Conservation (phyloP, 1,284 basidiomycete genomes). For the Pseudozyma tsukubaensis region DNA sequence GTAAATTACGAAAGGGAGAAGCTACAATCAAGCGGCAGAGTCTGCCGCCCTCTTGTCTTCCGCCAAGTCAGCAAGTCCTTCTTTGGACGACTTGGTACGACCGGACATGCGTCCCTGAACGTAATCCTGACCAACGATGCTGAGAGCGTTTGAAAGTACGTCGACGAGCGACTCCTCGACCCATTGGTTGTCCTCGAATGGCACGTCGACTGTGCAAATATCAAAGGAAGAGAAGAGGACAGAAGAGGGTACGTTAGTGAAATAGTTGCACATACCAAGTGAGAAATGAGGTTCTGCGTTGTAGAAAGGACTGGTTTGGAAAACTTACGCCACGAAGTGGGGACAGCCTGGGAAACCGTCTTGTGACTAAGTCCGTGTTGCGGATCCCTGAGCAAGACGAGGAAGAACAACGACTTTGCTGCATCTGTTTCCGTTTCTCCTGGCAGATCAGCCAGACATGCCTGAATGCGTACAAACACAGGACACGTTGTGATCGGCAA, state of each 20-base stretch:
- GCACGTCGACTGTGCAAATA: conserved; percentile 50
- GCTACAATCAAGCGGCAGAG: background rate
- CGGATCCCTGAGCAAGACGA: conserved; percentile 62
- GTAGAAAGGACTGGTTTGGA: background rate
- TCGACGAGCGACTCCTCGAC: conserved; percentile 66
- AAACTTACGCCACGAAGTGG: conserved; percentile 62
- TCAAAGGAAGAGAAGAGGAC: background rate
- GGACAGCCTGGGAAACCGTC: conserved; percentile 62
- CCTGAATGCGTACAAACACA: conserved; percentile 92
- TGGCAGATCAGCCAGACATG: conserved; percentile 68
- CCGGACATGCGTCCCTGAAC: conserved; percentile 59
- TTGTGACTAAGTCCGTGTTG: conserved; percentile 60
- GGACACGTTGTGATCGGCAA: conserved; percentile 86
- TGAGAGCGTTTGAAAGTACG: conserved; percentile 61
- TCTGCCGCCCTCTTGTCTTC: conserved; percentile 7
- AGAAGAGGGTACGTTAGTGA: conserved; percentile 1
- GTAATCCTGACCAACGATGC: conserved; percentile 61
- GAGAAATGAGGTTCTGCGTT: too few relatives aligned
- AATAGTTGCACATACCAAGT: too few relatives aligned
- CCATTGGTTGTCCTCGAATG: conserved; percentile 64
- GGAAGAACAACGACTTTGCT: conserved; percentile 54
- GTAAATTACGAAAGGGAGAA: background rate
- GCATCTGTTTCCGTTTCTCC: conserved; percentile 12
- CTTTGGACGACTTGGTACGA: conserved; percentile 47
- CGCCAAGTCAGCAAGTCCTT: conserved; percentile 25